Evolutionary conservation across 1,139 yeast genomes (phyloP).

Genomic region (Taphrina flavorubra): DNA sequence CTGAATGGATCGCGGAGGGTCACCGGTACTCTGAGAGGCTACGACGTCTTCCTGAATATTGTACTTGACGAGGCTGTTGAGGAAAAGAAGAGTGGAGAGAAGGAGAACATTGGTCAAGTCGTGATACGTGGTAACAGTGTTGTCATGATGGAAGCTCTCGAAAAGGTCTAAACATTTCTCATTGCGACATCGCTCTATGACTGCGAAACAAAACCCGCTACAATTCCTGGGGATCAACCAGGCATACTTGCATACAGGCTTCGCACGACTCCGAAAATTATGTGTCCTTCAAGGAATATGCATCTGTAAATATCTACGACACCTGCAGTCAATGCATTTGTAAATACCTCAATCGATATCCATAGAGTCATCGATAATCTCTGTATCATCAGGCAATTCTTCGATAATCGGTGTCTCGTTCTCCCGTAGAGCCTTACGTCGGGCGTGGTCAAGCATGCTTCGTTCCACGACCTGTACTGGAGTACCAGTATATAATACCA

Average conservation of each 20-base stretch:
- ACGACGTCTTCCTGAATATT: conserved; percentile 75
- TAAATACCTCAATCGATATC: conserved; percentile 13
- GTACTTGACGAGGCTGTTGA: conserved; percentile 78
- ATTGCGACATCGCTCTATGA: neutral
- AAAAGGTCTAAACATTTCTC: conserved; percentile 16
- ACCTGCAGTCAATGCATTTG: neutral
- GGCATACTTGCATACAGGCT: too few relatives aligned
- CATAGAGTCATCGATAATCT: conserved; percentile 15
- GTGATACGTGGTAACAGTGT: conserved; percentile 58
- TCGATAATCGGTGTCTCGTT: conserved; percentile 13
- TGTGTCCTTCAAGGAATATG: neutral
- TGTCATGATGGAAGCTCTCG: conserved; percentile 53
- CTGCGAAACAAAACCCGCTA: too few relatives aligned
- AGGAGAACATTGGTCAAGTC: conserved; percentile 61
- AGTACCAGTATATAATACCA: conserved; percentile 28
- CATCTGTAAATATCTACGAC: conserved; percentile 9
- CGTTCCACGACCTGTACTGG: conserved; percentile 22
- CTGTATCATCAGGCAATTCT: conserved; percentile 8
- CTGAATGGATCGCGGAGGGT: conserved; percentile 76
- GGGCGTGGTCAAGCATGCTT: conserved; percentile 1
- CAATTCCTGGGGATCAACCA: too few relatives aligned
- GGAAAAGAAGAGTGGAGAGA: conserved; percentile 60
- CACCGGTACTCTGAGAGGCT: conserved; percentile 76
- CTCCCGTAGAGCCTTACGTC: neutral
- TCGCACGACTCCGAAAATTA: too few relatives aligned